Evolutionary conservation across 75 land plant genomes (phyloP).

Genomic region (Adiantum capillusveneris): DNA sequence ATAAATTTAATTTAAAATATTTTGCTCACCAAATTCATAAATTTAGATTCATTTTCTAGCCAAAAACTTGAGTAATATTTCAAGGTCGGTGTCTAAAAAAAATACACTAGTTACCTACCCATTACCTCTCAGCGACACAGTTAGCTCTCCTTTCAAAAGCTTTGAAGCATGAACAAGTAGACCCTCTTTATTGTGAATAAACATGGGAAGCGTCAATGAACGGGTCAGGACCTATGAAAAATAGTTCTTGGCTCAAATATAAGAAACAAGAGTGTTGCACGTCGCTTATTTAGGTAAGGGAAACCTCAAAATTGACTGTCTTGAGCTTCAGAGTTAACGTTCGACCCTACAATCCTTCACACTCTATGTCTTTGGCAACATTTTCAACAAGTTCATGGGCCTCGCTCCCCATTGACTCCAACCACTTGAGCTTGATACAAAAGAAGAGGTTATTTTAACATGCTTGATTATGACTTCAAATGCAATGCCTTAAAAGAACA

Average conservation of each 20-base stretch:
- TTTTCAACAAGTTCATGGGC: conserved; percentile 57
- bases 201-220: conserved; percentile 60
- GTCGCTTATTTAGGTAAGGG: neutral
- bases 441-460: too few relatives aligned
- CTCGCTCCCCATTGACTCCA: too few relatives aligned
- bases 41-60: too few relatives aligned
- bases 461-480: too few relatives aligned
- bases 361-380: conserved; percentile 58
- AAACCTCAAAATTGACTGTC: conserved; percentile 88
- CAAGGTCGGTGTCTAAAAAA: too few relatives aligned
- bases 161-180: conserved; percentile 55
- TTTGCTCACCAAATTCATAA: too few relatives aligned
- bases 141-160: conserved; percentile 74
- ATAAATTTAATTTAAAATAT: too few relatives aligned
- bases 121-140: conserved; percentile 71
- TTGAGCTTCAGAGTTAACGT: conserved; percentile 83
- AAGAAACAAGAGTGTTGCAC: neutral
- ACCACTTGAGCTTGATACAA: too few relatives aligned
- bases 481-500: too few relatives aligned
- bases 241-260: too few relatives aligned
- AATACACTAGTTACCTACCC: conserved; percentile 54
- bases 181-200: conserved; percentile 50
- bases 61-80: too few relatives aligned
- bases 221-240: conserved; percentile 61
- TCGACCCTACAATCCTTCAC: conserved; percentile 64